These are phyloP conservation scores for Polygonum aviculare DNA, from an alignment of 148 eudicot genomes.

Conservation along the genomic window DNA sequence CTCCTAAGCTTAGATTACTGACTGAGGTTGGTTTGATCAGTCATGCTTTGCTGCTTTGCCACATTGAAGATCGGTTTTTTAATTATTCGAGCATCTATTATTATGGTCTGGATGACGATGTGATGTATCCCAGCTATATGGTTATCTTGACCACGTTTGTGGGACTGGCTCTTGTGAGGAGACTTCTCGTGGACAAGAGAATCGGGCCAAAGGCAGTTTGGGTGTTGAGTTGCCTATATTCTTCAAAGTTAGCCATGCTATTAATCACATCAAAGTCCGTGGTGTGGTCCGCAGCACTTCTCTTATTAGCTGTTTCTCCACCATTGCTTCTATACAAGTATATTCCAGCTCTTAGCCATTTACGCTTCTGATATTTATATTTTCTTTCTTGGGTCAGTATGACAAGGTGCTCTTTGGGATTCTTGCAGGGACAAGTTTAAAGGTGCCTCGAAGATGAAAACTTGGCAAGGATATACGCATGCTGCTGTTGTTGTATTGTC, in stretches of 20 bases:
- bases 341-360: conserved; percentile 16
- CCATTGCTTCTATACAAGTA: conserved; percentile 96
- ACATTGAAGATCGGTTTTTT: conserved; percentile 81
- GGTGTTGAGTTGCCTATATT: conserved; percentile 79
- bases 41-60: conserved; percentile 83
- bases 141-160: conserved; percentile 69
- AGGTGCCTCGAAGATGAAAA: conserved; percentile 89
- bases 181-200: conserved; percentile 60
- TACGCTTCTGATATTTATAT: not conserved
- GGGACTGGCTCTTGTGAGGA: conserved; percentile 82
- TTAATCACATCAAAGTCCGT: conserved; percentile 77
- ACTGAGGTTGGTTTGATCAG: conserved; percentile 71
- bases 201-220: conserved; percentile 80
- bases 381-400: conserved; percentile 5
- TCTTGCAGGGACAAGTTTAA: conserved; percentile 68
- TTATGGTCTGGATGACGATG: conserved; percentile 87
- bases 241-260: conserved; percentile 79
- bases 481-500: conserved; percentile 75
- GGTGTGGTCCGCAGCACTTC: conserved; percentile 84
- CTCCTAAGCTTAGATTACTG: conserved; percentile 62
- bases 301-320: conserved; percentile 81
- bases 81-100: conserved; percentile 81
- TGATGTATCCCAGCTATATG: conserved; percentile 97
- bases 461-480: conserved; percentile 89
- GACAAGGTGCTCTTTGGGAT: conserved; percentile 6